Conservation (phyloP, 805 yeast genomes). For the Monosporozyma yasuniensis region DNA sequence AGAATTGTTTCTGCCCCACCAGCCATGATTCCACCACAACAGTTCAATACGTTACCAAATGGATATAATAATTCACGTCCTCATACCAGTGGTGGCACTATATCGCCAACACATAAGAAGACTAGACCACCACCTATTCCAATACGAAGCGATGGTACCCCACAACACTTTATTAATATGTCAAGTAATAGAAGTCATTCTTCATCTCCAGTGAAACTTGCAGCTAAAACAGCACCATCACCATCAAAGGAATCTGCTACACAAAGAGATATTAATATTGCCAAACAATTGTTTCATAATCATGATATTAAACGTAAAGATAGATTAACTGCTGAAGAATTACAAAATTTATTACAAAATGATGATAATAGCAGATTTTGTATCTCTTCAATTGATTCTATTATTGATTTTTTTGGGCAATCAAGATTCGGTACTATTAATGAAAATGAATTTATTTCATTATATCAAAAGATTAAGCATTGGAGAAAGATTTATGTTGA, state of each 20-base stretch:
- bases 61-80: neutral
- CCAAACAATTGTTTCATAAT: constrained; percentile 25
- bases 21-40: neutral
- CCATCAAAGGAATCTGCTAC: neutral
- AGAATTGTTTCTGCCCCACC: constrained; percentile 3
- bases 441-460: constrained; percentile 26
- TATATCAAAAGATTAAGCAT: constrained; percentile 27
- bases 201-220: constrained; percentile 1
- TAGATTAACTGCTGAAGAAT: constrained; percentile 27
- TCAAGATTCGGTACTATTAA: constrained; percentile 29
- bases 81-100: neutral
- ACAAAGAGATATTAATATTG: constrained; percentile 9
- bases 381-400: constrained; percentile 28
- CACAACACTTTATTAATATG: too few relatives aligned
- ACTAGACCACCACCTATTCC: neutral
- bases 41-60: neutral
- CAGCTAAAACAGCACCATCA: constrained; percentile 1
- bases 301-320: constrained; percentile 27
- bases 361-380: constrained; percentile 29
- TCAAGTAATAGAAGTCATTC: neutral
- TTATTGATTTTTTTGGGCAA: constrained; percentile 30
- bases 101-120: constrained; percentile 1
- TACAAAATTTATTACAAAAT: constrained; percentile 29
- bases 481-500: constrained; percentile 32
- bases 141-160: neutral